Evolutionary conservation across 208 protist genomes (phyloP).

Genomic region (Spongospora subterranea): DNA sequence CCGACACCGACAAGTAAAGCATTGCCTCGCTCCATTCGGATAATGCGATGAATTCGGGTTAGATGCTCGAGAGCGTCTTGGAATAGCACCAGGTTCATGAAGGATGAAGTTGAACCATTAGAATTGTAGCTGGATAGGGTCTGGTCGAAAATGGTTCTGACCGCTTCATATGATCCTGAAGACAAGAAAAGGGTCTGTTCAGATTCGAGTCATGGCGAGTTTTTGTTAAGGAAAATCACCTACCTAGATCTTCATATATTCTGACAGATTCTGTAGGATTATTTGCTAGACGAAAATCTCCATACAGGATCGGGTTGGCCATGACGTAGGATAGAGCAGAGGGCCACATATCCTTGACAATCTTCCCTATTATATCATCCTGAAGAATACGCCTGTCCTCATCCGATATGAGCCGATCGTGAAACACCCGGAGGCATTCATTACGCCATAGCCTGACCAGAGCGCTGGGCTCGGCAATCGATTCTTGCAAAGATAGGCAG

Average conservation of each 20-base stretch:
- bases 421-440: conserved; percentile 94
- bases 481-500: conserved; percentile 87
- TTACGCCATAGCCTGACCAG: conserved; percentile 96
- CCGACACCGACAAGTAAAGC: conserved; percentile 96
- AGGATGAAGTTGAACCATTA: conserved; percentile 78
- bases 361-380: conserved; percentile 38
- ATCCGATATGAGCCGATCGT: conserved; percentile 92
- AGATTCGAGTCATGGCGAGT: conserved; percentile 94
- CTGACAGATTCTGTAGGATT: conserved; percentile 39
- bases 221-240: neutral
- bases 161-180: conserved; percentile 75
- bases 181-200: conserved; percentile 74
- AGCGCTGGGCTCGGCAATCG: conserved; percentile 76
- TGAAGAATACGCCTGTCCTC: conserved; percentile 88
- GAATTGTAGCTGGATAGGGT: conserved; percentile 92
- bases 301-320: conserved; percentile 89
- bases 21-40: conserved; percentile 92
- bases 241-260: conserved; percentile 65
- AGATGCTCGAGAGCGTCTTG: conserved; percentile 97
- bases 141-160: conserved; percentile 85
- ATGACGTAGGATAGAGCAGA: conserved; percentile 72
- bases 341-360: conserved; percentile 55
- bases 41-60: conserved; percentile 90
- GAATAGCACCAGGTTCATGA: conserved; percentile 97
- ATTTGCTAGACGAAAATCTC: conserved; percentile 90